phyloP scores from a whole-genome alignment of 2,329 filamentous ascomycete species.

The Apiospora saccharicola region DNA sequence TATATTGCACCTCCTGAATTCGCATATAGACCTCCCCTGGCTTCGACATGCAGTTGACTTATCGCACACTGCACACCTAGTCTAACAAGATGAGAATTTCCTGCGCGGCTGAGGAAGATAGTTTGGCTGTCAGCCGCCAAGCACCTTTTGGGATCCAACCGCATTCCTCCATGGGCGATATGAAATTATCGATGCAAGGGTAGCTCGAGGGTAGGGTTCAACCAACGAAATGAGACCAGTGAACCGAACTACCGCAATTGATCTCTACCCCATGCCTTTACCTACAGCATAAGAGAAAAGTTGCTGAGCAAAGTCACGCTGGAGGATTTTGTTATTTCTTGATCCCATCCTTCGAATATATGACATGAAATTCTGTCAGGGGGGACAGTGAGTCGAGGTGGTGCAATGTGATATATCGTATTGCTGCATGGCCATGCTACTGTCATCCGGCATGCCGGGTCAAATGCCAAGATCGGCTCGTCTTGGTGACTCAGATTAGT shows the following conservation, averaged over 20 bases:
- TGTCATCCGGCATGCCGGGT: too few species aligned
- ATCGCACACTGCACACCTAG: background rate
- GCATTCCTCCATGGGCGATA: background rate
- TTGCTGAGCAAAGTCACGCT: background rate
- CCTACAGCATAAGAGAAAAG: background rate
- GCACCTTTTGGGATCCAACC: background rate
- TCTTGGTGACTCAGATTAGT: too few species aligned
- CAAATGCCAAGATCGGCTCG: background rate
- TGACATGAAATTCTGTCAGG: too few species aligned
- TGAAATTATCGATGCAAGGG: background rate
- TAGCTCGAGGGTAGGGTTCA: background rate
- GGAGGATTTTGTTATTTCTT: background rate
- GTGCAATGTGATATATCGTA: too few species aligned
- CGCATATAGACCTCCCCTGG: too few species aligned
- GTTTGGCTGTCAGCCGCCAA: background rate
- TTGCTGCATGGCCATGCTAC: background rate
- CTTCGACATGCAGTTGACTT: too few species aligned
- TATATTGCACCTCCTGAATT: too few species aligned
- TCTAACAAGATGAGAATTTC: background rate
- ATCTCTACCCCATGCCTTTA: background rate
- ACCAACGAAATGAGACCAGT: background rate
- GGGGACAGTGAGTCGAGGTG: too few species aligned
- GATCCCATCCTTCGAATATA: background rate
- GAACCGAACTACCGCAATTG: background rate
- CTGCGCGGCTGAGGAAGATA: background rate